phyloP scores from a whole-genome alignment of 2,329 filamentous ascomycete species.

The Verticillium tricorpus region DNA sequence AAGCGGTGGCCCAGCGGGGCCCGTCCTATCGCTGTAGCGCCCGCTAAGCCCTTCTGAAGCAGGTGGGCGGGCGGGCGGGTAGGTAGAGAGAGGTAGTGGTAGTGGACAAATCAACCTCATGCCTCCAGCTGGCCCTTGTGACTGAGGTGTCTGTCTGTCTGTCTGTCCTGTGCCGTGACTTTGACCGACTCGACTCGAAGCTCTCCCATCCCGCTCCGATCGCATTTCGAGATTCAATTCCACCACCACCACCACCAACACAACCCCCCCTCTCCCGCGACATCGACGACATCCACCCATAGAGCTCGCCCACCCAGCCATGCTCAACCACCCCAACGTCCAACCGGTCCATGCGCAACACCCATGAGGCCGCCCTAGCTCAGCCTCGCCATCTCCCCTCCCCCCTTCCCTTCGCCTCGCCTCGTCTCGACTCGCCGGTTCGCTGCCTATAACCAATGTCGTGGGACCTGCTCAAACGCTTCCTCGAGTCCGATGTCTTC shows the following conservation, averaged over 20 bases:
- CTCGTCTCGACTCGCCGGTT: not conserved
- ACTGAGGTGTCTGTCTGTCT: too few relatives aligned
- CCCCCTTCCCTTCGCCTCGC: not conserved
- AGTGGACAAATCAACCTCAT: not conserved
- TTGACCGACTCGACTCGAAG: not conserved
- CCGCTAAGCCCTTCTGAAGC: not conserved
- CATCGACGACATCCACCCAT: not conserved
- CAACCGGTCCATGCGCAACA: conserved; percentile 1
- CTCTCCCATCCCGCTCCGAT: not conserved
- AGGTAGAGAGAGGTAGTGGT: not conserved
- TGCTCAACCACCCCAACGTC: conserved; percentile 4
- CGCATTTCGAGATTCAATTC: not conserved
- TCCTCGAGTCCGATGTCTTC: conserved; percentile 92
- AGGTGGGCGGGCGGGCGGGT: not conserved
- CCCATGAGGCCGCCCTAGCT: conserved; percentile 2
- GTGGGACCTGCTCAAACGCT: conserved; percentile 85
- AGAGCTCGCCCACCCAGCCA: conserved; percentile 1
- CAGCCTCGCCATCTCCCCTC: conserved; percentile 1
- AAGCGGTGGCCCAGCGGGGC: too few relatives aligned
- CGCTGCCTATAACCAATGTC: conserved; percentile 47
- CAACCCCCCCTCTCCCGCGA: not conserved
- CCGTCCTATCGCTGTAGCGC: not conserved
- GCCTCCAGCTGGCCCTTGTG: not conserved
- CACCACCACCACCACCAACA: not conserved
- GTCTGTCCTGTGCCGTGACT: not conserved